phyloP scores from a whole-genome alignment of 495 filamentous ascomycete genomes.

The Daldinia bambusicola region DNA sequence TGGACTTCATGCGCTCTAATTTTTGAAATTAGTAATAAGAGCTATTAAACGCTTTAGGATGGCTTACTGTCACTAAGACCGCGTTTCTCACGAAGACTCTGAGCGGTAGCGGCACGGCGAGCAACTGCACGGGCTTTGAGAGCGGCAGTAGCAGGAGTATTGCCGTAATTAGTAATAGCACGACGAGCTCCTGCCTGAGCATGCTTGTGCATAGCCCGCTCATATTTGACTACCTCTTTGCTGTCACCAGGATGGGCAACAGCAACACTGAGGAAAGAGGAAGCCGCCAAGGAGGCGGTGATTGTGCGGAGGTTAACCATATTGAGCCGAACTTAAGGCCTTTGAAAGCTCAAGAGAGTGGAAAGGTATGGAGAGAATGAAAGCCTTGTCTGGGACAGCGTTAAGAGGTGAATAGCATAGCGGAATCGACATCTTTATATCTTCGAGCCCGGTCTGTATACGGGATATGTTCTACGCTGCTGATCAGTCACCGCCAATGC shows the following conservation, averaged over 20 bases:
- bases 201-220: slow-evolving; percentile 47
- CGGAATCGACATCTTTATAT: slow-evolving; percentile 32
- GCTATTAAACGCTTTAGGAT: not conserved
- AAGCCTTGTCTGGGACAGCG: slow-evolving; percentile 15
- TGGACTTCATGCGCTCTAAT: slow-evolving; percentile 42
- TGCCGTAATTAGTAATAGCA: slow-evolving; percentile 49
- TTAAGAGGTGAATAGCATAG: not conserved
- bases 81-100: slow-evolving; percentile 60
- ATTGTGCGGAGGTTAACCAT: slow-evolving; percentile 44
- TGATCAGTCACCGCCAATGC: slow-evolving; percentile 5
- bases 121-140: slow-evolving; percentile 50
- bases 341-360: slow-evolving; percentile 2
- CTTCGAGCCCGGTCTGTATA: not conserved
- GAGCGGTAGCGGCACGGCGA: slow-evolving; percentile 52
- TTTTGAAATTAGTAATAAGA: slow-evolving; percentile 6
- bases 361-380: slow-evolving; percentile 19
- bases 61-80: slow-evolving; percentile 59
- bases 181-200: slow-evolving; percentile 50
- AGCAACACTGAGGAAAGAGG: slow-evolving; percentile 41
- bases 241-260: slow-evolving; percentile 54
- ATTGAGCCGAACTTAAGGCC: slow-evolving; percentile 9
- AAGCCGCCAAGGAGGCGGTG: slow-evolving; percentile 44
- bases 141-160: slow-evolving; percentile 42
- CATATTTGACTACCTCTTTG: slow-evolving; percentile 49
- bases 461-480: slow-evolving; percentile 27